These are phyloP conservation scores for Chaetomium sp. DNA, from an alignment of 2,329 filamentous ascomycete species.

Conservation along the genomic window DNA sequence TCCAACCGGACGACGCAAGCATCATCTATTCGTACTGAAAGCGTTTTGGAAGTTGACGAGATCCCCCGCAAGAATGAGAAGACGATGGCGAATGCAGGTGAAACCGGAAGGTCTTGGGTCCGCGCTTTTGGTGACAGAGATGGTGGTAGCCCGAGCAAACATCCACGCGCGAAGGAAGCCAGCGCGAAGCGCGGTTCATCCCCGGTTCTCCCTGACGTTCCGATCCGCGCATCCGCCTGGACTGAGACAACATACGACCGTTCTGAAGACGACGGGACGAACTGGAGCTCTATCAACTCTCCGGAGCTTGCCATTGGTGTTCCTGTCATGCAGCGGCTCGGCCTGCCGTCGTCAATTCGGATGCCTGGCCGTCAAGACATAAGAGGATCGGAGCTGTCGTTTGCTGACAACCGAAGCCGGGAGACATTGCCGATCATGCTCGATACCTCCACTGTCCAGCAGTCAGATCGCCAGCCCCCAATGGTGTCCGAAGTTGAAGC, in stretches of 20 bases:
- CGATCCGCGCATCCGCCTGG: conserved; percentile 40
- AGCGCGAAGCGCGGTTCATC: conserved; percentile 52
- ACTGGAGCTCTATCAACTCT: conserved; percentile 56
- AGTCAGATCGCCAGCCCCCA: conserved; percentile 34
- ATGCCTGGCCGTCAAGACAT: conserved; percentile 34
- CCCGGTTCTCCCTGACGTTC: conserved; percentile 47
- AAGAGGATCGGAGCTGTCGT: conserved; percentile 15
- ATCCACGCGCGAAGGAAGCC: conserved; percentile 30
- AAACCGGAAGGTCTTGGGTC: conserved; percentile 45
- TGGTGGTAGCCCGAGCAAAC: conserved; percentile 15
- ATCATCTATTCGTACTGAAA: conserved; percentile 45
- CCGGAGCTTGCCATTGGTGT: conserved; percentile 50
- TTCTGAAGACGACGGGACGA: conserved; percentile 46
- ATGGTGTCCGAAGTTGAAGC: conserved; percentile 38
- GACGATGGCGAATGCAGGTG: conserved; percentile 39
- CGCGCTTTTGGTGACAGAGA: conserved; percentile 38
- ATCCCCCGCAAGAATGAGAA: conserved; percentile 29
- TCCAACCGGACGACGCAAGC: conserved; percentile 45
- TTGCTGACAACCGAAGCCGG: conserved; percentile 37
- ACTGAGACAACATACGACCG: conserved; percentile 43
- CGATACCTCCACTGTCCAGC: conserved; percentile 37
- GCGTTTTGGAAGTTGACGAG: conserved; percentile 45
- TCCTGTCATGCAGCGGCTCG: conserved; percentile 46
- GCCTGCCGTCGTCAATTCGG: conserved; percentile 46
- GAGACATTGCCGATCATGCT: conserved; percentile 51